Evolutionary conservation across 169 alveolate genomes (phyloP), one percentile per base, ranked within the genome.

Genomic region (Amoebophrya sp.): DNA sequence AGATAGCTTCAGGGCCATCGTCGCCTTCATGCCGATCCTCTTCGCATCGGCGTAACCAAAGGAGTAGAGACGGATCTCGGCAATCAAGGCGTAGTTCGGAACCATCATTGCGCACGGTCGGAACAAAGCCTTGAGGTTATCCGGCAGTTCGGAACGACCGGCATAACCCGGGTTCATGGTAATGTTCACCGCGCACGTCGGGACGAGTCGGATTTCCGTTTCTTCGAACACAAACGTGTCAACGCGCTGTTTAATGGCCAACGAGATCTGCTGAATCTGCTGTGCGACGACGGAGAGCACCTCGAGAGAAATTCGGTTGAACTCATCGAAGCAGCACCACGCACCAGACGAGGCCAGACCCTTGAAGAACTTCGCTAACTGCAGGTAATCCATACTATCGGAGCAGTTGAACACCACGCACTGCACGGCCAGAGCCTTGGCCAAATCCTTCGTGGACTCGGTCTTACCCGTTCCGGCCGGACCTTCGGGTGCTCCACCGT

Each of bases 281-380:
- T 97, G 97, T 40, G 99, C 99, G 89, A 98, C 98, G 90, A 98
- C 99, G 34, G 99, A 96, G 53, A 97, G 93, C 95, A 97, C 99
- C 93, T 96, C 98, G 76, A 97, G 94, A 90, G 97, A 97, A 95
- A 97, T 97, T 91, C 98, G 95, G 94, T 97, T 98, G 96, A 98
- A 98, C 95, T 98, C 99, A 95, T 98, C 99, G 95, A 98, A 97
- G 93, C 99, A 98, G 93, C 99, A 98, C 99, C 99, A 97, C 41
- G 97, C 95, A 89, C 98, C 98, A 91, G 96, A 95, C 93, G 95
- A 90, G 36, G 96, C 96, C 41, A 95, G 92, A 89, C 98, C 98
- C 95, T 97, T 97, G 93, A 97, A 97, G 95, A 97, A 97, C 92
- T 96, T 96, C 90, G 97, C 97, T 95, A 97, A 96, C 93, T 91